Conservation (phyloP, 352 stramenopile species). For the Globisporangium cederbergense region DNA sequence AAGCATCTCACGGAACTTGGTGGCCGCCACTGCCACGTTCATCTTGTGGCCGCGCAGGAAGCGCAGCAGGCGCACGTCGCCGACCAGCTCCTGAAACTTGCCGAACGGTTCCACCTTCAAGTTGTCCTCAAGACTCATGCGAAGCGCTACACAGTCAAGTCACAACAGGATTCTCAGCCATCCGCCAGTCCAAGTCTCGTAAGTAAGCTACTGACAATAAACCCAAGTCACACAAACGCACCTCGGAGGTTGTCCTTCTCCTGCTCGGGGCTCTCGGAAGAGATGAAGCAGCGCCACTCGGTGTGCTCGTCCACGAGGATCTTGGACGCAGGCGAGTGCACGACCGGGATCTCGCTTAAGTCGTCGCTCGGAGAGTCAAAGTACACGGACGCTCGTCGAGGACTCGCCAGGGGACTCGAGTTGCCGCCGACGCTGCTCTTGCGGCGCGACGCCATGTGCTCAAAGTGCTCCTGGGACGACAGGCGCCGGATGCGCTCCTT, state of each 20-base stretch:
- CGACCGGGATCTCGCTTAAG: conserved; percentile 65
- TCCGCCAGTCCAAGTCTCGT: background rate
- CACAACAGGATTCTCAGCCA: background rate
- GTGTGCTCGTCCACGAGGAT: conserved; percentile 58
- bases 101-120: conserved; percentile 32
- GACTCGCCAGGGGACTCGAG: background rate
- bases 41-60: conserved; percentile 75
- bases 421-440: conserved; percentile 9
- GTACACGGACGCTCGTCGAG: background rate
- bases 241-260: conserved; percentile 58
- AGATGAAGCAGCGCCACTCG: conserved; percentile 61
- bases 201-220: background rate
- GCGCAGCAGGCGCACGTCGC: conserved; percentile 59
- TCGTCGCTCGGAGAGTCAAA: background rate
- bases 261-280: conserved; percentile 56
- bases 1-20: conserved; percentile 68
- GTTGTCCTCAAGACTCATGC: conserved; percentile 58
- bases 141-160: conserved; percentile 32
- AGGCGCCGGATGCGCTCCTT: conserved; percentile 51
- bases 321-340: conserved; percentile 47
- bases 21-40: conserved; percentile 59
- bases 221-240: conserved; percentile 16
- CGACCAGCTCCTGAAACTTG: conserved; percentile 49
- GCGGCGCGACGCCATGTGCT: conserved; percentile 25
- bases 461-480: conserved; percentile 43